Base-by-base conservation (phyloP, 2,329 filamentous ascomycete genomes). In the Colletotrichum sp. region DNA sequence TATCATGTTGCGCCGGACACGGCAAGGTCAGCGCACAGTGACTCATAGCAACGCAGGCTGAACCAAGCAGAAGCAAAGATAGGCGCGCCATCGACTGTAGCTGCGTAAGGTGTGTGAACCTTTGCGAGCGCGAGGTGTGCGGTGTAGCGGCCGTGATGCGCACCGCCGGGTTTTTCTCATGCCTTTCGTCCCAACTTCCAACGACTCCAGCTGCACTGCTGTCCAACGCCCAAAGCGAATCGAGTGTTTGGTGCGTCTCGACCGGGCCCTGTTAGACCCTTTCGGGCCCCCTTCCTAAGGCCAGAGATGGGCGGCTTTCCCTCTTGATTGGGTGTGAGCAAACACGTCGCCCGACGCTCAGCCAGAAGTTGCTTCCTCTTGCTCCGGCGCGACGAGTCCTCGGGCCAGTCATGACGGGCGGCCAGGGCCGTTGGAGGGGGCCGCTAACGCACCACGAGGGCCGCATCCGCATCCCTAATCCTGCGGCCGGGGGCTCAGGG, bases 191-290 rank as follows among this genome's bases (percentile, higher is more conserved):
- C 76, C 76, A 77, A 77, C 74, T 36, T 36, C 48, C 16, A 25
- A 34, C 69, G 64, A 72, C 60, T 64, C n/a, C 30, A 67, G 74
- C 76, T 77, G 76, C 76, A 77, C 67, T 76, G 76, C 67, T 77
- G 76, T 77, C 76, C 76, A 77, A 77, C 74, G 61, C 27, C 27
- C 74, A 59, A 65, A 64, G 32, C 65, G 27, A 52, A 82, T 79
- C 81, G 81, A 81, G 80, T 80, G 76, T 79, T 69, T 68, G 78
- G 78, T 77, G 78, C 75, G 79, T 81, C 79, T 78, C 71, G 79
- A 32, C 68, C 79, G 79, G 76, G 78, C 57, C 79, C 78, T 79
- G 80, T 81, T 74, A 66, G 64, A 79, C 79, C 79, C 79, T 73
- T 77, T 79, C 76, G 77, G 77, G 78, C 32, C 27, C 68, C 59